Conservation (phyloP, 495 filamentous ascomycete genomes). For the Aspergillus saccharolyticus region DNA sequence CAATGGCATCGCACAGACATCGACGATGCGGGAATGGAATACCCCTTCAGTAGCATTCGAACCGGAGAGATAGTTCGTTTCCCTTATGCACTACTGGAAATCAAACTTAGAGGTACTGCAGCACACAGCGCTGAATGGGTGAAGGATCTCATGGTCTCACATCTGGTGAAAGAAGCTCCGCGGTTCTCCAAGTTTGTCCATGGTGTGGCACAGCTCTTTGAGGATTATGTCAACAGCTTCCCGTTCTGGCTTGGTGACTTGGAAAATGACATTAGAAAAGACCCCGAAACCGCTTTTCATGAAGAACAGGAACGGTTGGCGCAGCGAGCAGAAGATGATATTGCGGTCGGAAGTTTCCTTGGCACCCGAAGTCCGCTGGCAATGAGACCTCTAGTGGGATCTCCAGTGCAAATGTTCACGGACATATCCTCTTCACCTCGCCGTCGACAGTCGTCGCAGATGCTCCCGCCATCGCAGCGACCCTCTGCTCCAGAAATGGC, state of each 20-base stretch:
- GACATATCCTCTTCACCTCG: conserved; percentile 23
- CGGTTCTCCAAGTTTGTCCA: conserved; percentile 97
- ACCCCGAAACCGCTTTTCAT: conserved; percentile 86
- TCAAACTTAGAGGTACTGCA: conserved; percentile 72
- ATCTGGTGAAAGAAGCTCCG: conserved; percentile 82
- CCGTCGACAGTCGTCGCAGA: conserved; percentile 22
- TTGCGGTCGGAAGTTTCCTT: conserved; percentile 81
- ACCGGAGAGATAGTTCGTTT: conserved; percentile 91
- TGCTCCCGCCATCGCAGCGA: conserved; percentile 18
- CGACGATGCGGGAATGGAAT: conserved; percentile 74
- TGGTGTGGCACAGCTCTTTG: conserved; percentile 84
- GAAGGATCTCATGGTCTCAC: conserved; percentile 81
- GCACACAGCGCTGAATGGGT: conserved; percentile 79
- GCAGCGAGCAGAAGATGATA: conserved; percentile 76
- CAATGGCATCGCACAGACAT: conserved; percentile 92
- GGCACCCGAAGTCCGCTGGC: conserved; percentile 44
- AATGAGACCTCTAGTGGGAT: conserved; percentile 48
- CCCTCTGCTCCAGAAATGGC: conserved; percentile 18
- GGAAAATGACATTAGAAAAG: conserved; percentile 86
- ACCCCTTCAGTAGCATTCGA: conserved; percentile 76
- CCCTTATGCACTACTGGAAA: conserved; percentile 85
- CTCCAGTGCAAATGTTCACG: conserved; percentile 42
- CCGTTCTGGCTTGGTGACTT: conserved; percentile 93
- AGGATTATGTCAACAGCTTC: conserved; percentile 91
- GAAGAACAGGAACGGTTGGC: conserved; percentile 80